Evolutionary conservation across 257 asterid genomes (phyloP).

Genomic region (Nicotiana noctiflora): DNA sequence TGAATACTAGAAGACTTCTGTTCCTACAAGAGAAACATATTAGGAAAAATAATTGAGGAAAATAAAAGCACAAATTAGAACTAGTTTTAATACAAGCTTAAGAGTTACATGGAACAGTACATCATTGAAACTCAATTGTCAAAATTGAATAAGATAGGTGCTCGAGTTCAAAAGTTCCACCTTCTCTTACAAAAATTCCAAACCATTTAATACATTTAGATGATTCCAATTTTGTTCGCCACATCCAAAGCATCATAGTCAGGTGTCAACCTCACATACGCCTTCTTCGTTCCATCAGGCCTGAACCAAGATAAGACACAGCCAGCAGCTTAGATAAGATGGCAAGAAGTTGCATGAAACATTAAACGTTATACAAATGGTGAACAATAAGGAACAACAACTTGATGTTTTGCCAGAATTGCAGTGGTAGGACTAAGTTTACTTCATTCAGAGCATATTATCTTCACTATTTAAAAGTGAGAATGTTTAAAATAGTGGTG

Average conservation of each 20-base stretch:
- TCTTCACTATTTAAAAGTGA: not conserved
- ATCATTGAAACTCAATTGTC: not conserved
- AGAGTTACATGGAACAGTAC: not conserved
- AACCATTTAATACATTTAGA: constrained; percentile 10
- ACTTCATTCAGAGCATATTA: not conserved
- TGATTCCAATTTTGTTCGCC: constrained; percentile 46
- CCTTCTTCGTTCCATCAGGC: constrained; percentile 59
- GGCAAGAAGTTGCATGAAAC: not conserved
- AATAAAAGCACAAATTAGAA: not conserved
- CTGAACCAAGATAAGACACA: constrained; percentile 19
- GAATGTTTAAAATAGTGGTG: not conserved
- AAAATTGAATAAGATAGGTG: not conserved
- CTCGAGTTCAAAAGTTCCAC: not conserved
- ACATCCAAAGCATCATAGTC: constrained; percentile 51
- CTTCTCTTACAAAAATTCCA: not conserved
- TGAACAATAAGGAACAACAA: not conserved
- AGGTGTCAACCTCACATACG: constrained; percentile 47
- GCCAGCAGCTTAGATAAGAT: not conserved
- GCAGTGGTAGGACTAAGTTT: not conserved
- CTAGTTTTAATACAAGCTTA: not conserved
- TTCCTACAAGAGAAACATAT: not conserved
- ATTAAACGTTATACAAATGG: not conserved
- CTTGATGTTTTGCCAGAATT: not conserved
- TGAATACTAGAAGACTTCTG: too few species aligned
- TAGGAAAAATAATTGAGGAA: not conserved